These are phyloP conservation scores for Trichophyton benhamiae DNA, from an alignment of 2,329 filamentous ascomycete species.

Conservation along the genomic window DNA sequence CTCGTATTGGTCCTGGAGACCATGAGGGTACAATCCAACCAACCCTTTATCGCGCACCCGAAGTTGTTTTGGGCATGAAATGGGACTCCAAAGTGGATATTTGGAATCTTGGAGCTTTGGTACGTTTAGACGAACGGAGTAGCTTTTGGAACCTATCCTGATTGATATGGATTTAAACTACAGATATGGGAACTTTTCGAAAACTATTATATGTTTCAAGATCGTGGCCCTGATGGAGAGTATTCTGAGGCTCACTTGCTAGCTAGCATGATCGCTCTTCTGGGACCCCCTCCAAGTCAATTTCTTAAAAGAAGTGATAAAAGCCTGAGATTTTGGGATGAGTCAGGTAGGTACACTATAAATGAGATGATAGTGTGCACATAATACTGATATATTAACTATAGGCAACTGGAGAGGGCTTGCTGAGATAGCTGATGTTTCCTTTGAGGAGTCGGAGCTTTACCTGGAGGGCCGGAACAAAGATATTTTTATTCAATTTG, in stretches of 20 bases:
- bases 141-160: too few species aligned
- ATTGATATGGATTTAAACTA: too few species aligned
- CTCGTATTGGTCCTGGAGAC: conserved; percentile 17
- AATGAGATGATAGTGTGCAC: too few species aligned
- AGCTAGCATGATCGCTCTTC: conserved; percentile 37
- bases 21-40: conserved; percentile 34
- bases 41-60: conserved; percentile 20
- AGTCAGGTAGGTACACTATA: not conserved
- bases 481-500: conserved; percentile 13
- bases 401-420: conserved; percentile 7
- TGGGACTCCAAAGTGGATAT: conserved; percentile 23
- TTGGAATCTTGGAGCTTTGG: conserved; percentile 23
- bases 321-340: conserved; percentile 7
- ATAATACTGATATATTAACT: not conserved
- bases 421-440: conserved; percentile 1
- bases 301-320: conserved; percentile 23
- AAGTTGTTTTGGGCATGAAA: conserved; percentile 19
- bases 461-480: conserved; percentile 11
- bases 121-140: not conserved
- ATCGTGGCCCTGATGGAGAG: conserved; percentile 4
- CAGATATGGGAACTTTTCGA: conserved; percentile 9
- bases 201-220: conserved; percentile 15
- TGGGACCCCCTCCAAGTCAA: conserved; percentile 32
- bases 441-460: conserved; percentile 10
- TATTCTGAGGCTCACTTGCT: conserved; percentile 22